Evolutionary conservation across 2,329 filamentous ascomycete species (phyloP).

Genomic region (Lasiodiplodia hormozganensis): DNA sequence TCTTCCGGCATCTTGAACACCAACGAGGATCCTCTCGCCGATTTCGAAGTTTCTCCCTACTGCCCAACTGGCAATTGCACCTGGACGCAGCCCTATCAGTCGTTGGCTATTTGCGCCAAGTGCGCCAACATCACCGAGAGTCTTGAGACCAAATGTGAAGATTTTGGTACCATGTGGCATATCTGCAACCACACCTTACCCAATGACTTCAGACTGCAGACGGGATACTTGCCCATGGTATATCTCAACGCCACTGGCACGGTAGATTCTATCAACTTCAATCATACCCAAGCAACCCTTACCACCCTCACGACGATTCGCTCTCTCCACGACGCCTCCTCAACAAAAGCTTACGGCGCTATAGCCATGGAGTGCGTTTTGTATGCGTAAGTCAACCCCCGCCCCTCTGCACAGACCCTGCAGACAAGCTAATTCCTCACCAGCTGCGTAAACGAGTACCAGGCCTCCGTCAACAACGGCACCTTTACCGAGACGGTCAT

Average conservation of each 20-base stretch:
- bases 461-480: neutral
- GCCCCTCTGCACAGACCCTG: neutral
- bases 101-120: slow-evolving; percentile 28
- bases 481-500: slow-evolving; percentile 3
- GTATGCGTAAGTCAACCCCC: neutral
- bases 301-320: neutral
- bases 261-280: slow-evolving; percentile 5
- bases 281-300: slow-evolving; percentile 3
- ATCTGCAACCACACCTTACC: slow-evolving; percentile 8
- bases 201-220: neutral
- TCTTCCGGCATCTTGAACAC: slow-evolving; percentile 4
- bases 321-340: slow-evolving; percentile 2
- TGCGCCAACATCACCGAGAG: slow-evolving; percentile 29
- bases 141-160: neutral
- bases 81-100: slow-evolving; percentile 27
- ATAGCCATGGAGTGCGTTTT: slow-evolving; percentile 19
- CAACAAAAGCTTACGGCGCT: neutral
- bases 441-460: slow-evolving; percentile 18
- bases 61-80: slow-evolving; percentile 31
- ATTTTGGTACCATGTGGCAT: neutral
- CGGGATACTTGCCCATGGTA: neutral
- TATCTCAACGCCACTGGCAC: neutral
- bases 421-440: neutral
- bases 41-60: slow-evolving; percentile 15
- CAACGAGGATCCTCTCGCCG: neutral